Conservation (phyloP, 805 yeast species). For the Zygosaccharomyces rouxii region DNA sequence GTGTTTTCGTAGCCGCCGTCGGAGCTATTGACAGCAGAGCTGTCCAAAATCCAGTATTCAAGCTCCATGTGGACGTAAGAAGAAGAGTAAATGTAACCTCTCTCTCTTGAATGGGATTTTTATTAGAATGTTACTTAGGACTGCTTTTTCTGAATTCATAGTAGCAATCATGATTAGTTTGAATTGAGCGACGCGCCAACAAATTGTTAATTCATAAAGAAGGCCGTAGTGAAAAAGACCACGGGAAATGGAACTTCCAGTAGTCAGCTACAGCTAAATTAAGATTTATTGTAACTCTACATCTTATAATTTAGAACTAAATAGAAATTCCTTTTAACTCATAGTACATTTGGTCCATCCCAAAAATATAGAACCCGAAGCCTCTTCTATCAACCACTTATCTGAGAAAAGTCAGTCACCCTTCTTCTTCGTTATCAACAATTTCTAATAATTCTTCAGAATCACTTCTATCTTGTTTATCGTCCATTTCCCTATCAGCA, state of each 20-base stretch:
- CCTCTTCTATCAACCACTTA: not conserved
- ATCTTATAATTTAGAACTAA: not conserved
- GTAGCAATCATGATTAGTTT: not conserved
- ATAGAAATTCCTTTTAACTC: not conserved
- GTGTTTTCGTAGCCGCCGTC: conserved; percentile 16
- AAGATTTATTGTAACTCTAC: not conserved
- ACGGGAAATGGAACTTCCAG: too few species aligned
- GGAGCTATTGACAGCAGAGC: too few species aligned
- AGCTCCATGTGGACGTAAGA: not conserved
- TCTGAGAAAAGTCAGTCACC: not conserved
- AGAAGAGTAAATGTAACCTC: not conserved
- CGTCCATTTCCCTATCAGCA: not conserved
- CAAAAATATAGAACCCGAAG: not conserved
- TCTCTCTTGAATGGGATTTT: not conserved
- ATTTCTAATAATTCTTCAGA: conserved; percentile 20
- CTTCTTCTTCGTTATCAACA: conserved; percentile 10
- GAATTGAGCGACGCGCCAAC: not conserved
- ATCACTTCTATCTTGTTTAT: conserved; percentile 6
- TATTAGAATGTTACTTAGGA: not conserved
- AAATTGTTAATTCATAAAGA: not conserved
- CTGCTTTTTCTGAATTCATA: not conserved
- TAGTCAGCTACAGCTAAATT: too few species aligned
- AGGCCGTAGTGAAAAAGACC: too few species aligned
- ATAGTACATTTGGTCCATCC: not conserved
- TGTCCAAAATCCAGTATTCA: not conserved